Conservation (phyloP, 2,329 filamentous ascomycete species). For the Pleomassaria siparia region DNA sequence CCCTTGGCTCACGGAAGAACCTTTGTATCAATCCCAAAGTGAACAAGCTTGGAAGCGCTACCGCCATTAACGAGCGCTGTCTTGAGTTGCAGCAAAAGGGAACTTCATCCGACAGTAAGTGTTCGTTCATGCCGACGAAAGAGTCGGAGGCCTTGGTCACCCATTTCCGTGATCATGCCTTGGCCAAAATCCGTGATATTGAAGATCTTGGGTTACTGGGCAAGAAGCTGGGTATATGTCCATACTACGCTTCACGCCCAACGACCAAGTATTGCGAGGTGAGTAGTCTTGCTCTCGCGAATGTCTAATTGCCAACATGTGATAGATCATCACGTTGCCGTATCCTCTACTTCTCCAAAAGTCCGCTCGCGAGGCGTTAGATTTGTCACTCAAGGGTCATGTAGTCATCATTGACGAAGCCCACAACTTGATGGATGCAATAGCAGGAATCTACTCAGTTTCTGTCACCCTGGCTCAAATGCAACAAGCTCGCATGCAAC, state of each 20-base stretch:
- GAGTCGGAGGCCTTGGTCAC: slow-evolving; percentile 72
- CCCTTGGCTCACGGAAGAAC: slow-evolving; percentile 83
- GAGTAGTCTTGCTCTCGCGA: slow-evolving; percentile 10
- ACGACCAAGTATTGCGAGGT: slow-evolving; percentile 79
- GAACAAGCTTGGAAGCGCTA: slow-evolving; percentile 64
- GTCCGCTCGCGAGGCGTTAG: slow-evolving; percentile 82
- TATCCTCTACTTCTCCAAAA: slow-evolving; percentile 89
- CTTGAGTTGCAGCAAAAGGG: slow-evolving; percentile 81
- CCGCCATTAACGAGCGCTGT: slow-evolving; percentile 91
- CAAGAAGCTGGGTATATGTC: slow-evolving; percentile 77
- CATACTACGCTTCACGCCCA: slow-evolving; percentile 91
- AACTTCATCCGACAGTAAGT: slow-evolving; percentile 65
- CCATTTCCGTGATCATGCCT: slow-evolving; percentile 79
- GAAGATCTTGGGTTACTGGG: slow-evolving; percentile 84
- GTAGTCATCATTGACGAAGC: slow-evolving; percentile 97
- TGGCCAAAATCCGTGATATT: slow-evolving; percentile 88
- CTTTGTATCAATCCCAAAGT: slow-evolving; percentile 89
- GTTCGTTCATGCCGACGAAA: slow-evolving; percentile 75
- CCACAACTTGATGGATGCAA: slow-evolving; percentile 95
- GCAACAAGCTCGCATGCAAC: slow-evolving; percentile 69
- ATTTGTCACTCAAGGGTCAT: slow-evolving; percentile 81
- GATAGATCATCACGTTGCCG: slow-evolving; percentile 79
- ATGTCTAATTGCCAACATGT: slow-evolving; percentile 11
- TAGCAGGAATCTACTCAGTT: slow-evolving; percentile 82
- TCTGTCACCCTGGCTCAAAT: slow-evolving; percentile 74